A percentile compares a stretch with the other conserved stretches of the same genome.
Conservation (phyloP, 352 stramenopile species). For the Phytopythium cucurbitacearum region DNA sequence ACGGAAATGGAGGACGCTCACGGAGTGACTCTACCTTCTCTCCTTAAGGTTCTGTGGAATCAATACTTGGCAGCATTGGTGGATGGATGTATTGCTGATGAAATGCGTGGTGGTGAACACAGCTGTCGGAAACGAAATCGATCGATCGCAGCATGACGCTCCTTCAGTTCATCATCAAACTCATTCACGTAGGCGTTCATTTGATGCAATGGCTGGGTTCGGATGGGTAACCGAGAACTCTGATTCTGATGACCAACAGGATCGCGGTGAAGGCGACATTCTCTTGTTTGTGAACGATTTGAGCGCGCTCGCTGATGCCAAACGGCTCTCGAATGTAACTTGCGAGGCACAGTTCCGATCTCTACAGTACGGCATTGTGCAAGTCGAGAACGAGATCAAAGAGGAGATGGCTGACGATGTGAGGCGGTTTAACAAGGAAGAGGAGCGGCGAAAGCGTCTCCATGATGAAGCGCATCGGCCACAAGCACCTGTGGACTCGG, state of each 20-base stretch:
- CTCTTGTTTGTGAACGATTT: constrained; percentile 67
- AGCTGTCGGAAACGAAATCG: constrained; percentile 82
- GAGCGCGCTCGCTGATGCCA: constrained; percentile 40
- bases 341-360: constrained; percentile 50
- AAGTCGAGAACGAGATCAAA: constrained; percentile 66
- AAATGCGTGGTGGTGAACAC: no score
- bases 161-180: constrained; percentile 72
- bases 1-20: constrained; percentile 63
- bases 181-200: constrained; percentile 56
- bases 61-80: no score
- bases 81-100: no score
- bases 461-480: constrained; percentile 18
- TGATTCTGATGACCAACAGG: constrained; percentile 18
- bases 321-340: constrained; percentile 66
- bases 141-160: constrained; percentile 69
- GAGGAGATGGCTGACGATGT: constrained; percentile 62
- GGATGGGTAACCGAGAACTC: background rate
- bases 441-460: constrained; percentile 26
- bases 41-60: constrained; percentile 52
- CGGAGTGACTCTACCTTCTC: constrained; percentile 63
- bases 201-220: background rate
- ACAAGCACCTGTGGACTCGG: background rate
- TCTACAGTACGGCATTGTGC: constrained; percentile 43
- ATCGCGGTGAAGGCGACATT: constrained; percentile 67
- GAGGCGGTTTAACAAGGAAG: constrained; percentile 45